Conservation (phyloP, 2,329 filamentous ascomycete genomes). For the Aspergillus brasiliensis region DNA sequence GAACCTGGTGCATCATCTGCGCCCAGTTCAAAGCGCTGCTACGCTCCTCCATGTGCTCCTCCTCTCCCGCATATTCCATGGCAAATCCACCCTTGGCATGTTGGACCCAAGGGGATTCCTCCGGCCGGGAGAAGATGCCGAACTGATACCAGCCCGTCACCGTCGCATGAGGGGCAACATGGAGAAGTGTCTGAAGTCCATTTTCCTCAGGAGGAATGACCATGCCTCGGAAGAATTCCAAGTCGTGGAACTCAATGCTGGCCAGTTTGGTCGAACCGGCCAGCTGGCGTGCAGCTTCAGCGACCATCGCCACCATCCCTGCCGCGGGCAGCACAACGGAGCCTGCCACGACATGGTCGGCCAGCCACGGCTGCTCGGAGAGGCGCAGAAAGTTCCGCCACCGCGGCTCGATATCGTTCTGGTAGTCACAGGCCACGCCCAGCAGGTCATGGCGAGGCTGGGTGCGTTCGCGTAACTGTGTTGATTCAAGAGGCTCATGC, state of each 20-base stretch:
- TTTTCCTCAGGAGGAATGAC: constrained; percentile 22
- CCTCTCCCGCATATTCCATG: background rate
- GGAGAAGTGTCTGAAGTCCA: constrained; percentile 22
- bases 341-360: constrained; percentile 43
- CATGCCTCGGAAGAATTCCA: constrained; percentile 18
- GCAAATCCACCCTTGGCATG: constrained; percentile 22
- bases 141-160: constrained; percentile 25
- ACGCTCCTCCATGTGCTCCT: too few relatives aligned
- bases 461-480: constrained; percentile 24
- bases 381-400: constrained; percentile 52
- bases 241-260: background rate
- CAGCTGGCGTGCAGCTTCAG: constrained; percentile 25
- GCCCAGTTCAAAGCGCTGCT: too few relatives aligned
- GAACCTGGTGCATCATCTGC: too few relatives aligned
- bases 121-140: constrained; percentile 21
- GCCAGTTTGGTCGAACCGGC: background rate
- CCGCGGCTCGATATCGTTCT: constrained; percentile 27
- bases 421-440: constrained; percentile 21
- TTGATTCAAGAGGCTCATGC: constrained; percentile 31
- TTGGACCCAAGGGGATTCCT: constrained; percentile 16
- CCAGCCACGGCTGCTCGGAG: constrained; percentile 45
- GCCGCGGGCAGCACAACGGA: constrained; percentile 28
- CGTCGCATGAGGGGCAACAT: constrained; percentile 18
- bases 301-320: constrained; percentile 26
- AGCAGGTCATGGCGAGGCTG: constrained; percentile 25